These are phyloP conservation scores for Aspergillus transmontanensis DNA, from an alignment of 2,329 filamentous ascomycete genomes.

Conservation along the genomic window DNA sequence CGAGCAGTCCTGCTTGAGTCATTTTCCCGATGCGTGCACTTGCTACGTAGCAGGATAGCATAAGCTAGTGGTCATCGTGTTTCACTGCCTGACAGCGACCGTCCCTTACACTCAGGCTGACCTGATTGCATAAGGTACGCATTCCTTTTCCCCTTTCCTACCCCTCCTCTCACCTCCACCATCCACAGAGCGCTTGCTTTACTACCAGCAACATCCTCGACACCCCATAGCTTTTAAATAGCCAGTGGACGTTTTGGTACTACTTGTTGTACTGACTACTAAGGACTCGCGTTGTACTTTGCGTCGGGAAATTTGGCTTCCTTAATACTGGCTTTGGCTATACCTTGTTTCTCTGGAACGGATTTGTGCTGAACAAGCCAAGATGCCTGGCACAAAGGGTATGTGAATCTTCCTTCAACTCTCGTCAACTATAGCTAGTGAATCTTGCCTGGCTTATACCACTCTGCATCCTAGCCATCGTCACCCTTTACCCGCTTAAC, in stretches of 20 bases:
- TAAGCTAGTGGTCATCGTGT: constrained; percentile 6
- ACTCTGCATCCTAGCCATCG: constrained; percentile 28
- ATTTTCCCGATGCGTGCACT: constrained; percentile 9
- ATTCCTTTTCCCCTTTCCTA: constrained; percentile 18
- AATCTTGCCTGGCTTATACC: constrained; percentile 11
- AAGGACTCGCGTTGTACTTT: background rate
- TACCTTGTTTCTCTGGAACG: background rate
- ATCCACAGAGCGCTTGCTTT: constrained; percentile 4
- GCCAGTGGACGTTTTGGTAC: background rate
- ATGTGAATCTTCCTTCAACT: constrained; percentile 6
- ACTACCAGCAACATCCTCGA: background rate
- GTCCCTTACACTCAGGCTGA: constrained; percentile 25
- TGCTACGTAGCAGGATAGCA: constrained; percentile 4
- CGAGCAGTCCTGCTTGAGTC: background rate
- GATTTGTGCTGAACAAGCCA: background rate
- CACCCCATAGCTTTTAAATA: background rate
- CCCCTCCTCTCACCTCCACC: constrained; percentile 3
- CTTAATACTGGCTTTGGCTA: background rate
- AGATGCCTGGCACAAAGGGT: constrained; percentile 31
- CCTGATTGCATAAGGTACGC: constrained; percentile 14
- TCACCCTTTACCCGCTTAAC: constrained; percentile 36
- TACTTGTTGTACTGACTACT: background rate
- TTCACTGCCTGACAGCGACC: constrained; percentile 20
- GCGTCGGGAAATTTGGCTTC: background rate
- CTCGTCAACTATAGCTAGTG: background rate